These are phyloP conservation scores for Erodium trifolium DNA, from an alignment of 441 rosid genomes.

Conservation along the genomic window DNA sequence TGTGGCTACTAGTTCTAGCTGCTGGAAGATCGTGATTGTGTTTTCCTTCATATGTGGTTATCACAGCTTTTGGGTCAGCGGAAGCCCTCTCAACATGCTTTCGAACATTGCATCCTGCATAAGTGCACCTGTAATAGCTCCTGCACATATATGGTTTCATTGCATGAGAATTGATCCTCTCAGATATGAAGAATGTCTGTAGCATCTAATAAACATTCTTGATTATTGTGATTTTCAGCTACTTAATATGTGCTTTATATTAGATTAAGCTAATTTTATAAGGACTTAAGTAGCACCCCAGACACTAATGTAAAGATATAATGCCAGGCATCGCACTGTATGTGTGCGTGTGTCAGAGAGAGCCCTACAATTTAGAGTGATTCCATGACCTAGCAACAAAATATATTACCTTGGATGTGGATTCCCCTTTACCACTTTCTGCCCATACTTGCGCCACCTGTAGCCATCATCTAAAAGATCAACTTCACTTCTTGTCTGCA, in stretches of 20 bases:
- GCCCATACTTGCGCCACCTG: slow-evolving; percentile 73
- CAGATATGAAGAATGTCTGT: no score
- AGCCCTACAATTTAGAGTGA: not conserved
- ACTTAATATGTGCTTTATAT: not conserved
- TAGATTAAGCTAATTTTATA: not conserved
- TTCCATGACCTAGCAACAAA: not conserved
- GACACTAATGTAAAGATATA: no score
- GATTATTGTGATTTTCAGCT: not conserved
- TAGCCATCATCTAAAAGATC: slow-evolving; percentile 73
- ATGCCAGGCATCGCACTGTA: no score
- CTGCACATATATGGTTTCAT: slow-evolving; percentile 28
- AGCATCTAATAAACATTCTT: not conserved
- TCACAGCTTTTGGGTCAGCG: slow-evolving; percentile 82
- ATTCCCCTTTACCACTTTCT: slow-evolving; percentile 76
- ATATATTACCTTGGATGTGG: slow-evolving; percentile 57
- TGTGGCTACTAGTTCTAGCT: slow-evolving; percentile 83
- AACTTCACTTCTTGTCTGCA: slow-evolving; percentile 66
- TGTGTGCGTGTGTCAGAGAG: no score
- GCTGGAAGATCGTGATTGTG: slow-evolving; percentile 95
- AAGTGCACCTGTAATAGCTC: slow-evolving; percentile 97
- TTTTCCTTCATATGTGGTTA: slow-evolving; percentile 94
- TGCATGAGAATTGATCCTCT: no score
- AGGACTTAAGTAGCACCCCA: not conserved
- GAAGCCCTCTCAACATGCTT: slow-evolving; percentile 99
- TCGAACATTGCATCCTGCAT: slow-evolving; percentile 78